Evolutionary conservation across 192 early-diverging fungal genomes (phyloP), one percentile per base, ranked within the genome.

Genomic region (Podila epigama): DNA sequence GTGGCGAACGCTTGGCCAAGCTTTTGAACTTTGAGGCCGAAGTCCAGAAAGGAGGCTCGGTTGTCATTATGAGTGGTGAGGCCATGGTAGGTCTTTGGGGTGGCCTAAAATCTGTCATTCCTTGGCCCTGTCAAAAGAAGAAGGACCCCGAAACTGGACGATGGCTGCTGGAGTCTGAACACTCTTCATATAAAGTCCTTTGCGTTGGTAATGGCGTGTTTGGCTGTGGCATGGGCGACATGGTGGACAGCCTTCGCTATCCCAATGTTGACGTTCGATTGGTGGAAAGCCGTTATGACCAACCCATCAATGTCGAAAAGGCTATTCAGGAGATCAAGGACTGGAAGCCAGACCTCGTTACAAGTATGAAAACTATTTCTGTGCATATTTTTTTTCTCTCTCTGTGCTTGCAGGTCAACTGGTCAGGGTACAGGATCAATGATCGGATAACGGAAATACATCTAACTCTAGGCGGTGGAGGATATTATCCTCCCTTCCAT

Each of bases 311-410:
- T 48, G 48, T 64, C 2, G 66, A 29, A 11, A 44, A 18, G 31
- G 60, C 66, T 27, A 32, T 68, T 12, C 4, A 44, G 10, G 52
- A 8, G 6, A 77, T 77, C 53, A 18, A 59, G 4, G 58, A 64
- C 2, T 77, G 73, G 73, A 58, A 68, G 29, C 73, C 73, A 6
- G 66, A 77, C 25, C 73, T 77, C 28, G 66, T 77, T 20, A 77
- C 73, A 3, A 68, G 73, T 77, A 64, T 51, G 35, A 20, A 8
- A 18, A 48, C n/a, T 22, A 41, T 39, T 39, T 13, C 6, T 6
- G 37, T 13, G 37, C 11, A 48, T 22, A 20, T 7, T 1, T 2
- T 48, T n/a, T n/a, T n/a, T n/a, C n/a, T n/a, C n/a, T n/a, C n/a
- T n/a, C n/a, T n/a, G n/a, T n/a, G n/a, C n/a, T n/a, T n/a, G n/a